Evolutionary conservation across 192 early-diverging fungal genomes (phyloP).

Genomic region (Coemansia sp.): DNA sequence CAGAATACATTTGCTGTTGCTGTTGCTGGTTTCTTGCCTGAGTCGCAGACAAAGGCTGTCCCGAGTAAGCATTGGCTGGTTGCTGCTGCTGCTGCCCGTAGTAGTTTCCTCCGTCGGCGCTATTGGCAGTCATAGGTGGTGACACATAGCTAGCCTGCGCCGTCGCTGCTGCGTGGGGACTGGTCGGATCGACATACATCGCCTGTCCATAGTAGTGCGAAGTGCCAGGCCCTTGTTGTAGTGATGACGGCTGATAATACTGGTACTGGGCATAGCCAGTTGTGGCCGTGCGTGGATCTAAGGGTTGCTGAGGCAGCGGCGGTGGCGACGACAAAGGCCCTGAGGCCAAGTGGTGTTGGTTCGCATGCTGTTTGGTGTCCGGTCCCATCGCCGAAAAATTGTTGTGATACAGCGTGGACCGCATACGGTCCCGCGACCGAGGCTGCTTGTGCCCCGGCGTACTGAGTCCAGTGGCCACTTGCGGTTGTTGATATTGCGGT

Average conservation of each 20-base stretch:
- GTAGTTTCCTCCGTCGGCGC: background rate
- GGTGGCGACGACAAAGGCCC: slow-evolving; percentile 15
- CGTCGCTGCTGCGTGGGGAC: background rate
- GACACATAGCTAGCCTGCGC: background rate
- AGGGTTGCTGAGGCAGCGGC: slow-evolving; percentile 30
- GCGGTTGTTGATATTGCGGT: slow-evolving; percentile 10
- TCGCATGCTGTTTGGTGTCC: slow-evolving; percentile 5
- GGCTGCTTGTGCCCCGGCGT: slow-evolving; percentile 47
- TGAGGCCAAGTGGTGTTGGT: background rate
- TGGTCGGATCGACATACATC: slow-evolving; percentile 9
- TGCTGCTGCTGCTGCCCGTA: background rate
- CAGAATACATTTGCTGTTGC: slow-evolving; percentile 7
- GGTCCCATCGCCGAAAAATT: slow-evolving; percentile 15
- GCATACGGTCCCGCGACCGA: slow-evolving; percentile 49
- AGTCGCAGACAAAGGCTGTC: slow-evolving; percentile 39
- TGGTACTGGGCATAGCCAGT: slow-evolving; percentile 12
- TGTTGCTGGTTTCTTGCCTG: slow-evolving; percentile 32
- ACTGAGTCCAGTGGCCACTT: slow-evolving; percentile 6
- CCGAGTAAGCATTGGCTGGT: slow-evolving; percentile 3
- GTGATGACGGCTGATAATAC: slow-evolving; percentile 2
- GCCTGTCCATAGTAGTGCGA: slow-evolving; percentile 16
- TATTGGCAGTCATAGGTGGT: background rate
- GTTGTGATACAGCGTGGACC: slow-evolving; percentile 48
- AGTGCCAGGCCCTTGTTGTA: background rate
- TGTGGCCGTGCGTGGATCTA: slow-evolving; percentile 10